A percentile compares a stretch with the other conserved stretches of the same genome.
Conservation (phyloP, 176 grass and related monocot species). For the Musa itinerans region DNA sequence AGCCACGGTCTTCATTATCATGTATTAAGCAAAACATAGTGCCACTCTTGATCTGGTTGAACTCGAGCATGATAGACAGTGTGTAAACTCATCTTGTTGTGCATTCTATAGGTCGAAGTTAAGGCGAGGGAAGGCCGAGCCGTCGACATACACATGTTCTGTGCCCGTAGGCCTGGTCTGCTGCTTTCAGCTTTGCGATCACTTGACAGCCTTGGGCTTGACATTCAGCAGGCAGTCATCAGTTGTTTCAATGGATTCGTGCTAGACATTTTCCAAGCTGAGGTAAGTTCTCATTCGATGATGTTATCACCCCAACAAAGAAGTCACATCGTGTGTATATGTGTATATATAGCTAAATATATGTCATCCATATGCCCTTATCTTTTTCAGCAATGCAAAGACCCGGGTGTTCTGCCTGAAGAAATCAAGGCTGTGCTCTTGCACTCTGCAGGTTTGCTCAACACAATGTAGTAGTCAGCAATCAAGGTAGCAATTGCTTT, state of each 20-base stretch:
- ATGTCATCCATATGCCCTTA: background rate
- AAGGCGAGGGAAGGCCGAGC: slow-evolving; percentile 60
- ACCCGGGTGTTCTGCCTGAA: slow-evolving; percentile 58
- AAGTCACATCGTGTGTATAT: background rate
- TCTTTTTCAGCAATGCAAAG: slow-evolving; percentile 73
- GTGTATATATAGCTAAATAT: background rate
- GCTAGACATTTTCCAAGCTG: slow-evolving; percentile 81
- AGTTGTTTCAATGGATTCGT: slow-evolving; percentile 97
- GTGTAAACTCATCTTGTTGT: background rate
- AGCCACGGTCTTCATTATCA: too few species aligned
- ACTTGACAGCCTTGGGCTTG: slow-evolving; percentile 68
- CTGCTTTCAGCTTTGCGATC: slow-evolving; percentile 70
- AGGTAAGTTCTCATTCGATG: slow-evolving; percentile 32
- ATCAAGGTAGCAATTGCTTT: background rate
- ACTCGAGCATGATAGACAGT: background rate
- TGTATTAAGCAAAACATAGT: too few species aligned
- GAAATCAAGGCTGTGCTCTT: slow-evolving; percentile 87
- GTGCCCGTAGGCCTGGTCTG: slow-evolving; percentile 67
- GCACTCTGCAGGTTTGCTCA: slow-evolving; percentile 59
- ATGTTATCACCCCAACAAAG: background rate
- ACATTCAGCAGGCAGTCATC: slow-evolving; percentile 83
- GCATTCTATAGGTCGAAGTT: slow-evolving; percentile 60
- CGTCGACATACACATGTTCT: slow-evolving; percentile 92
- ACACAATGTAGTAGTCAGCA: slow-evolving; percentile 26
- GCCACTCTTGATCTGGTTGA: too few species aligned